Conservation (phyloP, 306 rosid genomes). For the Carpinus viminea region DNA sequence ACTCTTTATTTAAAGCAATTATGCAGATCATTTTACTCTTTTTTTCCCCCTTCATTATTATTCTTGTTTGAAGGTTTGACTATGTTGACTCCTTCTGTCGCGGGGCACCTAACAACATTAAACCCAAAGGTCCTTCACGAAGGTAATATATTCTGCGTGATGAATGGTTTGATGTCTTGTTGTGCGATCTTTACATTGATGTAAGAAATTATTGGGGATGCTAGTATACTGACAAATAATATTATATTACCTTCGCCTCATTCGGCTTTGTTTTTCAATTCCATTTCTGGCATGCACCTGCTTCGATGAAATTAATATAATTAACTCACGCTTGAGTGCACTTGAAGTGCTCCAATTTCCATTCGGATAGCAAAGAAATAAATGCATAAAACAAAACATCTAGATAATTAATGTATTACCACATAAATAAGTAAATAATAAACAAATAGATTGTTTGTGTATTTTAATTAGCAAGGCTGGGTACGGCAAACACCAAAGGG, state of each 20-base stretch:
- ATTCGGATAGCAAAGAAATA: too few relatives aligned
- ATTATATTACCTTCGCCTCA: background rate
- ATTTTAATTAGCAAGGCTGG: too few relatives aligned
- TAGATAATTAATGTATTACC: too few relatives aligned
- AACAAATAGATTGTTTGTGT: too few relatives aligned
- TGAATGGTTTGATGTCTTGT: background rate
- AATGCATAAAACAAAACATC: too few relatives aligned
- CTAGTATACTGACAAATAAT: background rate
- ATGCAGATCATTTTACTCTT: constrained; percentile 17
- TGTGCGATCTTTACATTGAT: background rate
- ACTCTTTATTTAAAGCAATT: background rate
- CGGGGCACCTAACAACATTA: constrained; percentile 41
- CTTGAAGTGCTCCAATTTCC: too few relatives aligned
- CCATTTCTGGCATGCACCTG: background rate
- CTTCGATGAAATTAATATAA: background rate
- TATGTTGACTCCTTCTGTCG: constrained; percentile 78
- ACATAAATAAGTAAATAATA: too few relatives aligned
- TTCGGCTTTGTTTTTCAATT: background rate
- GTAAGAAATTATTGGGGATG: background rate
- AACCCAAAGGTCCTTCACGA: constrained; percentile 58
- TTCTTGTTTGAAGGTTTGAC: constrained; percentile 53
- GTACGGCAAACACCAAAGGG: too few relatives aligned
- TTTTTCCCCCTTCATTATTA: constrained; percentile 9
- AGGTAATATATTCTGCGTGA: constrained; percentile 40
- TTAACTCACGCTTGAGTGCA: background rate